Evolutionary conservation across 1,284 basidiomycete species (phyloP), one percentile per base, ranked within the genome.

Genomic region (Ustilago cynodontis): DNA sequence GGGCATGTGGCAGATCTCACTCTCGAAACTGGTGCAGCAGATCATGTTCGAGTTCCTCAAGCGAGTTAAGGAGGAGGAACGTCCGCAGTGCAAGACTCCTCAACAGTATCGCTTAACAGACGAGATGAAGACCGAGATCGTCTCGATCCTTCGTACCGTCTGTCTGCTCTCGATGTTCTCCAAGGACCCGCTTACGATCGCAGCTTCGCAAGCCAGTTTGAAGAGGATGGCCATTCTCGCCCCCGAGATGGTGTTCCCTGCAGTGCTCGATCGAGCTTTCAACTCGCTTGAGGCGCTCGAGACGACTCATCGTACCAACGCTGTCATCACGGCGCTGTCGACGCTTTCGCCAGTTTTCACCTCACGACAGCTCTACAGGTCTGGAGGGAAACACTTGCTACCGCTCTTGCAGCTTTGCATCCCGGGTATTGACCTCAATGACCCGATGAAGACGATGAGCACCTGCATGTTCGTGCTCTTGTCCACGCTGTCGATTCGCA

Each of bases 161-260:
- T 93, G 94, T 1, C 88, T 99, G 37, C 90, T 98, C 14, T 91
- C 94, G 24, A 97, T 99, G 92, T 99, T 99, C 87, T 92, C 94
- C 57, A 98, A 98, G 87, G 88, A 89, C 59, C 85, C 87, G 55
- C 80, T 88, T 35, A 88, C 88, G 18, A 87, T 88, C 20, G 85
- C 87, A 2, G 86, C 87, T 2, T 87, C 88, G 3, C 87, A 89
- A 39, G 84, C 85, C 3, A 86, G 87, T 6, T 78, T 89, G 35
- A 91, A 92, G 68, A 89, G 89, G 28, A 88, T 95, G 87, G 91
- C 93, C 1, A 88, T 93, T 62, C 89, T 99, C 5, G 94, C 97
- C 82, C 94, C 96, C 0, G 89, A 90, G 26, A 88, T 98, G 47
- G 90, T 99, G 78, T 92, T 99, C 90, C 95, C 96, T 0, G 92